phyloP scores from a whole-genome alignment of 306 rosid species.

The Sicyos edulis region DNA sequence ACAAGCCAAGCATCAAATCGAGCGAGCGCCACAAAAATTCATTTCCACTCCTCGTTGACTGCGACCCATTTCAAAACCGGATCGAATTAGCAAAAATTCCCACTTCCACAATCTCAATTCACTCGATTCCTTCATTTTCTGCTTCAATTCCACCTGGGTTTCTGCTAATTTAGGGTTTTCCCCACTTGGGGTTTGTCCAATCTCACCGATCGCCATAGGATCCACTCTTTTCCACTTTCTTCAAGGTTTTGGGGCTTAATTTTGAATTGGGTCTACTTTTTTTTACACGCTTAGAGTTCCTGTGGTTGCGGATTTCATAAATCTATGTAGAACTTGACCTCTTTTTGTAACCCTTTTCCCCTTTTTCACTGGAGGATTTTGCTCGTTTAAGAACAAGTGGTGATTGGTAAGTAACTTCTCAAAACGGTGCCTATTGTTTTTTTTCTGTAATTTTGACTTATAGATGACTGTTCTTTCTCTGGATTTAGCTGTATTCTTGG shows the following conservation, averaged over 20 bases:
- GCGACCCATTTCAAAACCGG: slow-evolving; percentile 7
- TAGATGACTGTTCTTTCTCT: background rate
- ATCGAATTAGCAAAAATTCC: background rate
- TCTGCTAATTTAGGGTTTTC: slow-evolving; percentile 5
- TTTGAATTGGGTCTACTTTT: background rate
- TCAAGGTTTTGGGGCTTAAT: background rate
- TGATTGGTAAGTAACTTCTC: background rate
- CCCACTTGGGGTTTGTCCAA: background rate
- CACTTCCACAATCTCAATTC: background rate
- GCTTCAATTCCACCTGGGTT: slow-evolving; percentile 3
- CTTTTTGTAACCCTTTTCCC: too few relatives aligned
- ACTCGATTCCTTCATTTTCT: background rate
- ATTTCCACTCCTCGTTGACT: background rate
- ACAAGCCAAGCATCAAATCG: background rate
- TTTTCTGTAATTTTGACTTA: slow-evolving; percentile 2
- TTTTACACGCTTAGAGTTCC: background rate
- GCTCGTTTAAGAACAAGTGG: background rate
- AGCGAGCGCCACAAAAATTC: background rate
- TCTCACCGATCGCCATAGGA: background rate
- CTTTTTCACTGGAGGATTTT: background rate
- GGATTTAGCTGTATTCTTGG: background rate
- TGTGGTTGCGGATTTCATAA: background rate
- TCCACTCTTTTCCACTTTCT: background rate
- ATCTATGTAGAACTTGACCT: slow-evolving; percentile 10
- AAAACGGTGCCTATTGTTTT: background rate